Evolutionary conservation across 208 protist species (phyloP).

Genomic region (Trichomonas gallinae): DNA sequence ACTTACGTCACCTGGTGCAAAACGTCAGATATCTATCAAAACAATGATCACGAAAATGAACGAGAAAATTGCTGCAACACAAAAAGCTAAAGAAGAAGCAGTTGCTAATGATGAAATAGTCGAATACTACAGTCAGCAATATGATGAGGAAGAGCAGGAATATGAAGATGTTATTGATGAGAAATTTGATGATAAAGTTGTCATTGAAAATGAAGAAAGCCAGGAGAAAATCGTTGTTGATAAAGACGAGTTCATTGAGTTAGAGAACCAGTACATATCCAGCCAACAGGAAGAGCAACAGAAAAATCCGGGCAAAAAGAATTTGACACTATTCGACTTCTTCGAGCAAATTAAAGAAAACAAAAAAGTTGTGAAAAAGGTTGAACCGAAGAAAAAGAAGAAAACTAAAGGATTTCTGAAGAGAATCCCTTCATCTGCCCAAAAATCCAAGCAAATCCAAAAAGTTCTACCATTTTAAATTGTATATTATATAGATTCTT

Average conservation of each 20-base stretch:
- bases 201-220: background rate
- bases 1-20: background rate
- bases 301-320: background rate
- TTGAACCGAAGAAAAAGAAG: background rate
- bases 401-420: background rate
- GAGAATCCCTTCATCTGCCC: background rate
- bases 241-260: background rate
- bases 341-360: background rate
- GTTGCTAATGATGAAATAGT: background rate
- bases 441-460: background rate
- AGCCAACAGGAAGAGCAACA: background rate
- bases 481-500: too few relatives aligned
- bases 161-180: background rate
- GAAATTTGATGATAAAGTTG: background rate
- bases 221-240: background rate
- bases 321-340: background rate
- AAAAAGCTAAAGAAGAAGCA: background rate
- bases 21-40: background rate
- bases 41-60: background rate
- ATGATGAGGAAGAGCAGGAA: constrained; percentile 13
- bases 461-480: background rate
- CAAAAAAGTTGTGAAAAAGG: background rate
- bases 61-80: background rate
- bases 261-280: background rate
- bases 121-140: background rate